phyloP scores from a whole-genome alignment of 345 rosid genomes.

The Camelina laxa region DNA sequence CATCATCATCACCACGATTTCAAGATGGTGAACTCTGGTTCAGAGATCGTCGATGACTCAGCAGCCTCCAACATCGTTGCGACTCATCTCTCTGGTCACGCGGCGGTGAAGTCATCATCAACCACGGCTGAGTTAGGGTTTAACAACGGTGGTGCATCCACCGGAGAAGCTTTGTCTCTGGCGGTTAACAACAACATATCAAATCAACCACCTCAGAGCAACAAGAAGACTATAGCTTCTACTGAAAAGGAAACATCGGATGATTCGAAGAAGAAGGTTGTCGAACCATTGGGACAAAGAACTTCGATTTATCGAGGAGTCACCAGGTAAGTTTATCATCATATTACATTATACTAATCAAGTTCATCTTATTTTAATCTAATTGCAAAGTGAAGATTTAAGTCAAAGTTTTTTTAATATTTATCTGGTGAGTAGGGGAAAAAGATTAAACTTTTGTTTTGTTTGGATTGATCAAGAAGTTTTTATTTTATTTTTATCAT shows the following conservation, averaged over 20 bases:
- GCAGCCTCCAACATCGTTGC: slow-evolving; percentile 51
- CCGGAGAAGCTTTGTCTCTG: slow-evolving; percentile 59
- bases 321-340: slow-evolving; percentile 56
- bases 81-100: slow-evolving; percentile 50
- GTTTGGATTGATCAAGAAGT: background rate
- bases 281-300: slow-evolving; percentile 80
- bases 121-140: slow-evolving; percentile 55
- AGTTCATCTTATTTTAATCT: background rate
- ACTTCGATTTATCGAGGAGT: slow-evolving; percentile 98
- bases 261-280: slow-evolving; percentile 58
- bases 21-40: slow-evolving; percentile 63
- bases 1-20: slow-evolving; percentile 62
- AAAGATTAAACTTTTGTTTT: background rate
- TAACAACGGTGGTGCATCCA: slow-evolving; percentile 38
- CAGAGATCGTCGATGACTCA: slow-evolving; percentile 72
- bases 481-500: background rate
- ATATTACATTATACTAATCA: too few species aligned
- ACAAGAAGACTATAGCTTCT: slow-evolving; percentile 24
- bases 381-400: background rate
- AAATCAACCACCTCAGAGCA: background rate
- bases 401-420: slow-evolving; percentile 23
- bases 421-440: background rate
- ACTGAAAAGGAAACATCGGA: slow-evolving; percentile 34
- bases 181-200: slow-evolving; percentile 46
- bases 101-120: slow-evolving; percentile 54